Evolutionary conservation across 441 rosid species (phyloP), one percentile per base, ranked within the genome.

Genomic region (Kokia cookei): DNA sequence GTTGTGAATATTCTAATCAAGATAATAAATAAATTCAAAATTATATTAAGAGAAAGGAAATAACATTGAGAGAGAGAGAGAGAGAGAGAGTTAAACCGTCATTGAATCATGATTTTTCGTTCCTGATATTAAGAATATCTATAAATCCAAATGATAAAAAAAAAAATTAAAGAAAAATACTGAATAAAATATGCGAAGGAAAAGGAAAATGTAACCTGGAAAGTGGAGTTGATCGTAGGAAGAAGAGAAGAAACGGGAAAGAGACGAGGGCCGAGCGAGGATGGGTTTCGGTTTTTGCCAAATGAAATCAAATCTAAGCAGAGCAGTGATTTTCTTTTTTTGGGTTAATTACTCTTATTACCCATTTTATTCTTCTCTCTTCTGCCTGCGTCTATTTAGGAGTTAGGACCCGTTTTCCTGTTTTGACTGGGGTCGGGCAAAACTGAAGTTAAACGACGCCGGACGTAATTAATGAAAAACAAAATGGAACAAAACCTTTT

Each of bases 201-300:
- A 65, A 45, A 9, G 42, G 24, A 67, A 67, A 67, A 48, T 50
- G 59, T 50, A 67, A 67, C 71, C 58, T 67, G 57, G 53, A 43
- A 10, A 35, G 26, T 3, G 48, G 11, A 19, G n/a, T 65, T 43
- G 66, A 65, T 17, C 32, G 8, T 48, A 27, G 55, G 55, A 45
- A 7, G 58, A 48, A 8, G 42, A 66, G 57, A 48, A 66, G 43
- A 48, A 26, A 29, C 15, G 17, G 53, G 53, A 63, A 37, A 37
- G 37, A 26, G 37, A 11, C 8, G 9, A 24, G 40, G 40, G 9
- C n/a, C 54, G 2, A 50, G 19, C 2, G 54, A 58, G 62, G 63
- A 59, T n/a, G 24, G 26, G 13, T 5, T 7, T 29, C 64, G 26
- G 47, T 63, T 64, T 64, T n/a, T 63, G 29, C 50, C 48, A 63